Evolutionary conservation across 768 basidiomycete species (phyloP), one percentile per base, ranked within the genome.

Genomic region (Mycena amicta): DNA sequence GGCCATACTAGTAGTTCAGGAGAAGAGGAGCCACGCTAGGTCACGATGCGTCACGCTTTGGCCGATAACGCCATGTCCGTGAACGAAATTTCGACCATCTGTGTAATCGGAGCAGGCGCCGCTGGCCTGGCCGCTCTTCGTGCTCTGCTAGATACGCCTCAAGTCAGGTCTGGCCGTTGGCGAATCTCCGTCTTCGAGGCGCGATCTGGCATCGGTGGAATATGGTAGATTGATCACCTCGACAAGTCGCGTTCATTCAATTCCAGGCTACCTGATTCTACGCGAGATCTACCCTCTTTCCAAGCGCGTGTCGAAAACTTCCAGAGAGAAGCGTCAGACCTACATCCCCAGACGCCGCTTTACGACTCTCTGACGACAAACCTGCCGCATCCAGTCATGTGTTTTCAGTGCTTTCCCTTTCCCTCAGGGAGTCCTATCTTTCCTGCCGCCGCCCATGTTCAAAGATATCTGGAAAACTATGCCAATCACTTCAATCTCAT

Each of bases 311-410:
- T n/a, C 13, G 4, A 11, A 37, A 18, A 8, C 54, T 53, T 18
- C n/a, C n/a, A n/a, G n/a, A n/a, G n/a, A n/a, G n/a, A n/a, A 37
- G 33, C 8, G 33, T 18, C 33, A 37, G 11, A 37, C 33, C 33
- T 8, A 18, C 33, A 37, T 18, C 89, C 89, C 2, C 66, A 80
- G 29, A 88, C 89, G 1, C 84, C 92, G 1, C 66, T 92, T 8
- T 94, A 94, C 66, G 88, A 93, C 66, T 87, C 88, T 0, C 75
- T 94, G 13, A 88, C 87, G n/a, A 88, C 92, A 1, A 93, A 93
- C 64, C 68, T 94, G 4, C 89, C 92, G 0, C 89, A 93, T 62
- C 88, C 88, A 1, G 57, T 87, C 50, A 93, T 94, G 92, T 81
- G 82, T 2, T 93, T 78, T 63, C 74, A 79, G 1, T 80, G 79